Conservation (phyloP, 352 stramenopile genomes). For the Phytophthora sojae region DNA sequence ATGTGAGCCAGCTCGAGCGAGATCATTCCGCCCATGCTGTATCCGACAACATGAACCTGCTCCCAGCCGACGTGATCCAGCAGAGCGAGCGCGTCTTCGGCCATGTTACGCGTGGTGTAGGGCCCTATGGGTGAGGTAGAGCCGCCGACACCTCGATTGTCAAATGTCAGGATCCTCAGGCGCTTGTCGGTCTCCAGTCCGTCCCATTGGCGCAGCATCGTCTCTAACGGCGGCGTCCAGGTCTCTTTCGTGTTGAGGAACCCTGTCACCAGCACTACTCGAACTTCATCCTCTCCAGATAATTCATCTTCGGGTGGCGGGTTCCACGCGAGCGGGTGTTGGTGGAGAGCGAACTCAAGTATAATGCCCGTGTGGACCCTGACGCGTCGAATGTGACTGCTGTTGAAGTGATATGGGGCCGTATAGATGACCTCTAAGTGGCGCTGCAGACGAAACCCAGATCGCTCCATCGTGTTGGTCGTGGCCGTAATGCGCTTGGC, state of each 20-base stretch:
- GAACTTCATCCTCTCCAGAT: conserved; percentile 15
- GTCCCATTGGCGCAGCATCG: conserved; percentile 44
- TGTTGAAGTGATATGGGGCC: conserved; percentile 42
- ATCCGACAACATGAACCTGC: conserved; percentile 46
- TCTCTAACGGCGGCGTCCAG: conserved; percentile 48
- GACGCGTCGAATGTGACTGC: conserved; percentile 25
- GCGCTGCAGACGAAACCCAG: conserved; percentile 39
- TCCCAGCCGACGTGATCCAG: conserved; percentile 53
- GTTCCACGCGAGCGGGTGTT: conserved; percentile 28
- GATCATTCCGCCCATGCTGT: conserved; percentile 65
- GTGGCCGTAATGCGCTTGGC: conserved; percentile 24
- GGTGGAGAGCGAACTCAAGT: conserved; percentile 48
- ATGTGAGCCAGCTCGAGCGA: conserved; percentile 46
- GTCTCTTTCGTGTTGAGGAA: conserved; percentile 53
- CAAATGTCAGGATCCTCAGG: conserved; percentile 49
- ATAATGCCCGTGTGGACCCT: conserved; percentile 46
- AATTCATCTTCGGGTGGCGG: background rate
- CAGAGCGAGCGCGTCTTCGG: conserved; percentile 48
- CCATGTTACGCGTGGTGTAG: conserved; percentile 57
- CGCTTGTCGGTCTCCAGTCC: conserved; percentile 1
- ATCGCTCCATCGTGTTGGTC: conserved; percentile 8
- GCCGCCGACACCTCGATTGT: conserved; percentile 55
- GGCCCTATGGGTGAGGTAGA: conserved; percentile 43
- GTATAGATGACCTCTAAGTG: conserved; percentile 45
- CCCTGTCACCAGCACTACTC: conserved; percentile 54